phyloP scores from a whole-genome alignment of 352 stramenopile species.

The Pythium dissimile region DNA sequence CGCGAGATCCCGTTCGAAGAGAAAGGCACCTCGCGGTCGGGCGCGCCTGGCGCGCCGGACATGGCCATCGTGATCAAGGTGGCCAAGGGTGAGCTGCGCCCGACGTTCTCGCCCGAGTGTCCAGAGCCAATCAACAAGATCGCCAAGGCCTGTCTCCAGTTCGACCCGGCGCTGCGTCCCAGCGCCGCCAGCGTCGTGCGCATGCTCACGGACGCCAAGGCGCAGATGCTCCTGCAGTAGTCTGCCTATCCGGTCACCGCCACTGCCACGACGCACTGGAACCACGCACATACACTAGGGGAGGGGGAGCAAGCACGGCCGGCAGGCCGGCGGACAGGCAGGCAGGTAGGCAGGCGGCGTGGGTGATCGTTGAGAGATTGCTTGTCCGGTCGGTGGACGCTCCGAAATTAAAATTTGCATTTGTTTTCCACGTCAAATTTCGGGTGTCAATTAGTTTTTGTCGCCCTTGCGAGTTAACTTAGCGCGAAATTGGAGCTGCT shows the following conservation, averaged over 20 bases:
- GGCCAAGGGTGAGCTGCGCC: constrained; percentile 74
- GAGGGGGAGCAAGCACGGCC: no score
- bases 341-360: no score
- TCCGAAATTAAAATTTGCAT: no score
- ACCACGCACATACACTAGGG: not conserved
- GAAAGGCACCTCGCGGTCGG: constrained; percentile 55
- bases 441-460: no score
- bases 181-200: constrained; percentile 63
- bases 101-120: constrained; percentile 56
- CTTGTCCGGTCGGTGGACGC: no score
- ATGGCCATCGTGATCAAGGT: constrained; percentile 84
- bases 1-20: constrained; percentile 86
- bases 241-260: no score
- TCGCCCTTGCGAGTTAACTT: no score
- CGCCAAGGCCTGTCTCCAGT: constrained; percentile 80
- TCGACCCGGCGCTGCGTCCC: constrained; percentile 77
- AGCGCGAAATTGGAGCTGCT: no score
- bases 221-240: constrained; percentile 42
- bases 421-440: no score
- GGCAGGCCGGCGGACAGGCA: no score
- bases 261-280: not conserved
- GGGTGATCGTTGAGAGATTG: no score
- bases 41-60: constrained; percentile 38
- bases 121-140: constrained; percentile 43
- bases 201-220: constrained; percentile 76